Evolutionary conservation across 2,329 filamentous ascomycete species (phyloP).

Genomic region (Ramichloridium luteum): DNA sequence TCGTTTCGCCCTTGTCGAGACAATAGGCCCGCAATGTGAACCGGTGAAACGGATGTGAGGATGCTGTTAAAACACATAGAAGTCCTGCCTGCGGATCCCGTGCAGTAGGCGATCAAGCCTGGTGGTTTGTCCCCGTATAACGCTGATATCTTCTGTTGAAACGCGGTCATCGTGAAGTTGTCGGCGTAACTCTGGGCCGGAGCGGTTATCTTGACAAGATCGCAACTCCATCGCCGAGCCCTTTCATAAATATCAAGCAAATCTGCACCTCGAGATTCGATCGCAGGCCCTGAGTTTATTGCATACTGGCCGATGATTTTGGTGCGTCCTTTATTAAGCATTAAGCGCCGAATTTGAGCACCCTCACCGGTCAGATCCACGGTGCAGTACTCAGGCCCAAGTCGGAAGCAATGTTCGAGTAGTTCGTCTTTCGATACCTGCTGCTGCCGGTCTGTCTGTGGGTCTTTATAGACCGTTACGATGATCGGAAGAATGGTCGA

Average conservation of each 20-base stretch:
- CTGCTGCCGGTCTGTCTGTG: constrained; percentile 2
- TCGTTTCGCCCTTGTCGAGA: no score
- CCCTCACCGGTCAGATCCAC: constrained; percentile 49
- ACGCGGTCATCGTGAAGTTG: constrained; percentile 47
- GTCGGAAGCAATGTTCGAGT: constrained; percentile 46
- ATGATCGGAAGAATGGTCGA: constrained; percentile 44
- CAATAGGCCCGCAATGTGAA: constrained; percentile 3
- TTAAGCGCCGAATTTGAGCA: constrained; percentile 37
- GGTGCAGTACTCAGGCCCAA: constrained; percentile 49
- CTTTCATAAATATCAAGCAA: constrained; percentile 44
- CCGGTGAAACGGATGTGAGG: constrained; percentile 43
- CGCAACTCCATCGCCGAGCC: constrained; percentile 46
- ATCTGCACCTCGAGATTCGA: constrained; percentile 27
- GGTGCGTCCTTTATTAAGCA: constrained; percentile 41
- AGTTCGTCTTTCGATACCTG: constrained; percentile 26
- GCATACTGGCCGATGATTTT: constrained; percentile 50
- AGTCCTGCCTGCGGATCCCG: constrained; percentile 47
- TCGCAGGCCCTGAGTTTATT: no score
- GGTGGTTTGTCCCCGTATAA: constrained; percentile 10
- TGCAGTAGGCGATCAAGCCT: constrained; percentile 36
- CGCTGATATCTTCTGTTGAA: constrained; percentile 38
- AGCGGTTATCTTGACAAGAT: constrained; percentile 50
- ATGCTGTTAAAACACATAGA: constrained; percentile 56
- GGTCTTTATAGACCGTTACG: constrained; percentile 25
- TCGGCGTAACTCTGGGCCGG: constrained; percentile 47